Evolutionary conservation across 163 green algal genomes (phyloP), one percentile per base, ranked within the genome.

Genomic region (Chlamydomonas reinhardtii): DNA sequence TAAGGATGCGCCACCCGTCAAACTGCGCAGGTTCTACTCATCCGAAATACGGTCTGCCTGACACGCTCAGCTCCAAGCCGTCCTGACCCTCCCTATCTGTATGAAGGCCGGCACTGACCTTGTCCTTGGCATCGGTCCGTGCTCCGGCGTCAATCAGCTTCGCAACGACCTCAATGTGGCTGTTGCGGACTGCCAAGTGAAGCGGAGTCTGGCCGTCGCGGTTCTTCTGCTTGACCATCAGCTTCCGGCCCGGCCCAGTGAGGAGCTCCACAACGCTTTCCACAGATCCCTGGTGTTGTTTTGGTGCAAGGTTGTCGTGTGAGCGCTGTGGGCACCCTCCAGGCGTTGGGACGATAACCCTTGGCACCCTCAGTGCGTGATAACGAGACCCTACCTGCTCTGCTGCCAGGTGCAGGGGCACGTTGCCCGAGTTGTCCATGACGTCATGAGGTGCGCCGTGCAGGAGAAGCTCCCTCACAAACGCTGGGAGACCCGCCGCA

Each of bases 161-260:
- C 24, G 32, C 59, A 8, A 88, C 89, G 2, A 83, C 84, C 29
- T 69, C 81, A 19, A 62, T 64, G 35, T 83, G 77, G 14, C 86
- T 69, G 24, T 78, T 68, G 4, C 77, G 34, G 0, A 86, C 79
- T 0, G 89, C 89, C 3, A 92, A 17, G 73, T 90, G 85, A 20
- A 92, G 68, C 0, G 89, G 84, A 0, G 89, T 89, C 68, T 88
- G 85, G 9, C 85, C 89, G 34, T 90, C 89, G 70, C 73, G 85
- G 66, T 92, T 92, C 71, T 88, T 90, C 11, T 71, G 39, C 25
- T 82, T 81, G 9, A 85, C 70, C 14, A 59, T 64, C 37, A 74
- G 19, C 29, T 82, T 85, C 8, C 82, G 82, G n/a, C 77, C 86
- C 19, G 34, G 73, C 4, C 73, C 83, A 0, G 79, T 64, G 1